Percentiles rank a stretch among this genome's conserved stretches.
These are phyloP conservation scores for Neoascochyta sp. DNA, from an alignment of 2,329 filamentous ascomycete genomes.

Conservation along the genomic window DNA sequence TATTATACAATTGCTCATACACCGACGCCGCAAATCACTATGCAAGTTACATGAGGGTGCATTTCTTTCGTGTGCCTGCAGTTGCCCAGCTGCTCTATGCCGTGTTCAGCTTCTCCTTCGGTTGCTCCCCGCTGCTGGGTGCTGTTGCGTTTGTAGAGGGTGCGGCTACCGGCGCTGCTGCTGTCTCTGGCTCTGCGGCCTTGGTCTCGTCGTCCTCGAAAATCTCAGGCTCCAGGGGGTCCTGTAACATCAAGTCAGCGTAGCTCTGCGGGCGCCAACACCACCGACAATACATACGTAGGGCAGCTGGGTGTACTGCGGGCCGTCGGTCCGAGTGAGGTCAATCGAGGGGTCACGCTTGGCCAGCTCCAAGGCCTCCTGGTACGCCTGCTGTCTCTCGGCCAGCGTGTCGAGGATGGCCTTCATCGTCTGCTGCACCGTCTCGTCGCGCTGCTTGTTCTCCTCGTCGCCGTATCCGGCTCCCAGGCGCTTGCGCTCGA, in stretches of 20 bases:
- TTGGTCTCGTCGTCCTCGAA: conserved; percentile 7
- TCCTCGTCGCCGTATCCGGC: conserved; percentile 73
- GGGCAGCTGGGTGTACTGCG: conserved; percentile 22
- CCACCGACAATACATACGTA: conserved; percentile 16
- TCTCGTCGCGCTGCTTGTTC: conserved; percentile 57
- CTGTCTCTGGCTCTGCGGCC: conserved; percentile 9
- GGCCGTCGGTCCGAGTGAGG: conserved; percentile 20
- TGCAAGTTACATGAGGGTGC: too few species aligned
- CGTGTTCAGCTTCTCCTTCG: conserved; percentile 14
- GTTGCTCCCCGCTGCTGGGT: conserved; percentile 6
- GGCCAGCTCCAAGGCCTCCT: conserved; percentile 65
- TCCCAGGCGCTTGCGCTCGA: conserved; percentile 64
- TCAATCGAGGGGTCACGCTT: conserved; percentile 48
- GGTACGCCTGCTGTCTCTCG: conserved; percentile 85
- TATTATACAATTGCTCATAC: too few species aligned
- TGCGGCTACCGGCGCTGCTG: too few species aligned
- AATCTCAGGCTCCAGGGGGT: conserved; percentile 18
- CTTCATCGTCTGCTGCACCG: conserved; percentile 73
- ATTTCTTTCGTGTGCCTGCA: too few species aligned
- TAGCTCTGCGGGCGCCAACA: too few species aligned
- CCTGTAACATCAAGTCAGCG: conserved; percentile 13
- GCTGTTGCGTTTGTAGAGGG: too few species aligned
- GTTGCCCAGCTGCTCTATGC: conserved; percentile 5
- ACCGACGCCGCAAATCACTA: too few species aligned
- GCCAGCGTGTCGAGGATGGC: conserved; percentile 80